Base-by-base conservation (phyloP, 73 alveolate species). In the Paramecium octaurelia region DNA sequence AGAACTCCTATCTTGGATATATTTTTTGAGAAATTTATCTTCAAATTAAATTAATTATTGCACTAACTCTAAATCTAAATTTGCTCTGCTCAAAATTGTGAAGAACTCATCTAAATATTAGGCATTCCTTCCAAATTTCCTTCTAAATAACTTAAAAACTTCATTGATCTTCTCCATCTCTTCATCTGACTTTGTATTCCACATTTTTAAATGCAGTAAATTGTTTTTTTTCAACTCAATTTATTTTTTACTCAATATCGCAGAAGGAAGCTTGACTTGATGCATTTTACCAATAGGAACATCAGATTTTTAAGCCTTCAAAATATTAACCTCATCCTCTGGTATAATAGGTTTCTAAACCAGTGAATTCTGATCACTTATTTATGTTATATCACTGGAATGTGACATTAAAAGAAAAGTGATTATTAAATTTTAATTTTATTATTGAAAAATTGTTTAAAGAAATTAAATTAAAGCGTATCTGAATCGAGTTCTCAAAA, bases 51-150 rank as follows among this genome's bases (percentile, higher is more conserved):
- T 36, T 40, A 73, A 36, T 36, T 73, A 34, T 36, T 73, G n/a
- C 36, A 73, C 18, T 14, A 73, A 73, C n/a, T 34, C 60, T 73
- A 73, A 40, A 73, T 73, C 87, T 73, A 35, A 73, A 29, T 73
- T 38, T n/a, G 87, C 35, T 36, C 87, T 73, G 34, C 36, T 11
- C 8, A 73, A 21, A 35, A 73, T 16, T 34, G 87, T 73, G 2
- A 16, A 73, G 57, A 73, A 36, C 34, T 73, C 87, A 29, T 73
- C 87, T 73, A 16, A 35, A 73, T 73, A 21, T 21, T 73, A 73
- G 18, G 59, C 60, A 36, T 36, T 73, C n/a, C 87, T 31, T 73
- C 87, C 87, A 73, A 73, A 35, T 40, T 73, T 73, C 38, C 87
- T 73, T 35, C 87, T 31, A 36, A 73, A 36, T 34, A 16, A 21